These are phyloP conservation scores for Cystoisospora suis DNA, from an alignment of 169 alveolate species.

Conservation along the genomic window DNA sequence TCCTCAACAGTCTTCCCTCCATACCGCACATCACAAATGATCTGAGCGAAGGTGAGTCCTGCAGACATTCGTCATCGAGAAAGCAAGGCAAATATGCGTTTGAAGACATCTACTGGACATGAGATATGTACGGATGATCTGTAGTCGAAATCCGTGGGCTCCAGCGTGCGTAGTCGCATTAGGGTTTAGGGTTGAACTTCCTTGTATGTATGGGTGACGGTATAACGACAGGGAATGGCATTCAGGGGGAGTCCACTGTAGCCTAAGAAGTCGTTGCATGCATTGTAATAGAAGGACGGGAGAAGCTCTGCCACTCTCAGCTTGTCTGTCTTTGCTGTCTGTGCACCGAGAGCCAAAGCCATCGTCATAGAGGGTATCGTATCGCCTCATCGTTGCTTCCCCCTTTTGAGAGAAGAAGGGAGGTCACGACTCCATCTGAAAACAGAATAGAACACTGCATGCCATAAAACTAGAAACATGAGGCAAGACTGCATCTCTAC, in stretches of 20 bases:
- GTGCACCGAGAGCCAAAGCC: too few species aligned
- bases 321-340: too few species aligned
- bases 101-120: not conserved
- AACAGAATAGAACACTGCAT: not conserved
- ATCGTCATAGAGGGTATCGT: too few species aligned
- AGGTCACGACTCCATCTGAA: not conserved
- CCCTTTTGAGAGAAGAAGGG: not conserved
- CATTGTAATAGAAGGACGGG: too few species aligned
- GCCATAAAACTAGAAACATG: not conserved
- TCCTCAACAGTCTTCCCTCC: not conserved
- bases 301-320: too few species aligned
- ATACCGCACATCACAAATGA: not conserved
- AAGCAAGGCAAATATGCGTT: not conserved
- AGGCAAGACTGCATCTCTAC: not conserved
- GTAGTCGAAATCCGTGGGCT: not conserved
- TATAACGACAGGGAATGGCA: too few species aligned
- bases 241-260: too few species aligned
- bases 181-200: not conserved
- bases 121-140: not conserved
- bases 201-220: too few species aligned
- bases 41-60: conserved; percentile 12
- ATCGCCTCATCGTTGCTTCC: too few species aligned
- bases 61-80: not conserved
- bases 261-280: too few species aligned
- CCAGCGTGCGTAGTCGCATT: not conserved